Conservation (phyloP, 768 basidiomycete species). For the Trametes punicea region DNA sequence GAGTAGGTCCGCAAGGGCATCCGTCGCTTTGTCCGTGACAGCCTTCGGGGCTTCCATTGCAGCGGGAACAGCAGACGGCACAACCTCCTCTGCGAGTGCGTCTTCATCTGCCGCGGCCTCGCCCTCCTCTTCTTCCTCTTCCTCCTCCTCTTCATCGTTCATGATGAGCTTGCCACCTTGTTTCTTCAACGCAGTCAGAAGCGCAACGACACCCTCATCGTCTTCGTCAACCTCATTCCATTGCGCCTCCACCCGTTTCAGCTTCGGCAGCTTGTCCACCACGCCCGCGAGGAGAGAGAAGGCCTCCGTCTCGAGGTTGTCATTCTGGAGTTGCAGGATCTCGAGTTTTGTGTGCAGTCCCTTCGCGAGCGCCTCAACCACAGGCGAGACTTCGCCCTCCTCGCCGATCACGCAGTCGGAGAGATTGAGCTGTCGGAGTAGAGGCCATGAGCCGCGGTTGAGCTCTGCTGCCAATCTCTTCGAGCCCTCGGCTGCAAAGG, state of each 20-base stretch:
- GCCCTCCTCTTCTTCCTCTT: constrained; percentile 62
- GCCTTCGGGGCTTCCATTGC: constrained; percentile 17
- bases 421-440: constrained; percentile 76
- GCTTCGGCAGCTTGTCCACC: constrained; percentile 54
- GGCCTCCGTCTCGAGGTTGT: constrained; percentile 74
- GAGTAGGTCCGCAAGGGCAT: constrained; percentile 64
- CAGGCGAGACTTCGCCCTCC: constrained; percentile 71
- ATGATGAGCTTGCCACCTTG: constrained; percentile 66
- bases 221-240: constrained; percentile 88
- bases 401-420: constrained; percentile 88
- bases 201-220: constrained; percentile 54
- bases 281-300: constrained; percentile 66
- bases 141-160: constrained; percentile 80
- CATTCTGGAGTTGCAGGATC: constrained; percentile 83
- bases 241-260: constrained; percentile 79
- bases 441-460: constrained; percentile 52
- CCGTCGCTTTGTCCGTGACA: constrained; percentile 37
- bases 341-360: constrained; percentile 76
- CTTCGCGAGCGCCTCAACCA: constrained; percentile 55
- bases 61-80: constrained; percentile 16
- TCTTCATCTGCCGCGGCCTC: constrained; percentile 51
- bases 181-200: constrained; percentile 53
- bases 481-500: constrained; percentile 58
- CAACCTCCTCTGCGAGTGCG: constrained; percentile 33
- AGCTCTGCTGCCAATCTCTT: constrained; percentile 63